Percentiles rank a stretch among this genome's conserved stretches.
Evolutionary conservation across 78 protist species (phyloP).

Genomic region (Speleostelium caveatum): DNA sequence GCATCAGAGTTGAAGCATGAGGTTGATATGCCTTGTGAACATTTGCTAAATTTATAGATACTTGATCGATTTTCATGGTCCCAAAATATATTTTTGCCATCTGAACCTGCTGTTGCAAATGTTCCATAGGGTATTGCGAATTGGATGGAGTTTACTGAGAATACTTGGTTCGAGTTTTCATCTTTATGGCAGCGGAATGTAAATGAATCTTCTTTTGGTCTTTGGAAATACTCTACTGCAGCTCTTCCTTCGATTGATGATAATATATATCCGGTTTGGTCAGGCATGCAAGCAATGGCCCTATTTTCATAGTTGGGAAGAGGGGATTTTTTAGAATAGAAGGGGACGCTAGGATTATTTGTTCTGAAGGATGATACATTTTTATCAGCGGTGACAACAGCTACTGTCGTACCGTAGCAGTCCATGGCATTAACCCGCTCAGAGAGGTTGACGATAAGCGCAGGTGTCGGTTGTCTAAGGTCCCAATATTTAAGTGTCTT

Average conservation of each 20-base stretch:
- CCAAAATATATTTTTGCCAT: constrained; percentile 93
- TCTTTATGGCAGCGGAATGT: constrained; percentile 96
- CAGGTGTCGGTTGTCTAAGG: constrained; percentile 51
- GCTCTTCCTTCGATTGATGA: constrained; percentile 97
- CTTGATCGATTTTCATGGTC: constrained; percentile 86
- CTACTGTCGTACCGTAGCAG: constrained; percentile 37
- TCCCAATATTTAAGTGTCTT: constrained; percentile 93
- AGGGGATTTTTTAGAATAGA: constrained; percentile 36
- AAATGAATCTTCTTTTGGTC: constrained; percentile 77
- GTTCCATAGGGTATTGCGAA: constrained; percentile 91
- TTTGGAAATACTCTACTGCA: constrained; percentile 85
- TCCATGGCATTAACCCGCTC: constrained; percentile 85
- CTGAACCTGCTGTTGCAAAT: constrained; percentile 94
- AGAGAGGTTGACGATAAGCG: constrained; percentile 7
- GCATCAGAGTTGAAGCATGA: constrained; percentile 85
- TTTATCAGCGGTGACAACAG: constrained; percentile 87
- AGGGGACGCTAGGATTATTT: constrained; percentile 29
- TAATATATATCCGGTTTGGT: constrained; percentile 87
- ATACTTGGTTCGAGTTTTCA: constrained; percentile 78
- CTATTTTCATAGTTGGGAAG: constrained; percentile 90
- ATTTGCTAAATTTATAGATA: constrained; percentile 72
- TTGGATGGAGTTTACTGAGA: constrained; percentile 88
- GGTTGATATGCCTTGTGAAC: constrained; percentile 61
- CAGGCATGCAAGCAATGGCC: constrained; percentile 77
- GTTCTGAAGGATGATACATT: constrained; percentile 70